phyloP scores from a whole-genome alignment of 225 moss, liverwort and hornwort species.

The Physcomitrium patens region DNA sequence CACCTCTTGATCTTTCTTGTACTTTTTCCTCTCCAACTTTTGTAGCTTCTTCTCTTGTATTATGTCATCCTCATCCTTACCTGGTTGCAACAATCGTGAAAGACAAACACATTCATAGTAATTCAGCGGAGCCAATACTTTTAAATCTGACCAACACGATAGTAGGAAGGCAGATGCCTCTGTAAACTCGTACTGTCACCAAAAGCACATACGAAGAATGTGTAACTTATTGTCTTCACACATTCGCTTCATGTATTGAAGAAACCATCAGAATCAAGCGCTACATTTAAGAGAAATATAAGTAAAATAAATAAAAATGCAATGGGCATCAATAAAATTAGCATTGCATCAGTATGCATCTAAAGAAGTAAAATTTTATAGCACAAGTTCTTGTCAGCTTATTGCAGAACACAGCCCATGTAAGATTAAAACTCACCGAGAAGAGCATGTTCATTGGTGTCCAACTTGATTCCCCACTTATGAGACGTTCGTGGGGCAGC shows the following conservation, averaged over 20 bases:
- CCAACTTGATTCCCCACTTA: constrained; percentile 83
- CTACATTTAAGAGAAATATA: not conserved
- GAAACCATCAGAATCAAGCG: not conserved
- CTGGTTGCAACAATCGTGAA: constrained; percentile 32
- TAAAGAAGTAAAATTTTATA: not conserved
- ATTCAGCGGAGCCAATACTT: not conserved
- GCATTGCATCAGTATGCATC: not conserved
- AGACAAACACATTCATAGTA: not conserved
- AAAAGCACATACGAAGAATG: not conserved
- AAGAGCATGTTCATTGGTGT: constrained; percentile 52
- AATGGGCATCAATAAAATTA: not conserved
- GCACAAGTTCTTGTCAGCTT: not conserved
- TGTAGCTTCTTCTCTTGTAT: constrained; percentile 53
- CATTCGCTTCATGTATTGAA: not conserved
- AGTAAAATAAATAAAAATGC: not conserved
- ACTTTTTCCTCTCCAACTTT: constrained; percentile 66
- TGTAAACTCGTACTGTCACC: constrained; percentile 2
- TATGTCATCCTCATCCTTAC: constrained; percentile 67
- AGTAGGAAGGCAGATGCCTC: not conserved
- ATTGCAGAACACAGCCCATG: not conserved
- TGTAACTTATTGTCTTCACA: not conserved
- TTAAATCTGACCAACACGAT: not conserved
- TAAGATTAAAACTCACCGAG: constrained; percentile 48
- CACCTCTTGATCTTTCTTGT: constrained; percentile 63
- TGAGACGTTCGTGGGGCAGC: constrained; percentile 73